Conservation (phyloP, 2,329 filamentous ascomycete genomes). For the Xenoacremonium recifei region DNA sequence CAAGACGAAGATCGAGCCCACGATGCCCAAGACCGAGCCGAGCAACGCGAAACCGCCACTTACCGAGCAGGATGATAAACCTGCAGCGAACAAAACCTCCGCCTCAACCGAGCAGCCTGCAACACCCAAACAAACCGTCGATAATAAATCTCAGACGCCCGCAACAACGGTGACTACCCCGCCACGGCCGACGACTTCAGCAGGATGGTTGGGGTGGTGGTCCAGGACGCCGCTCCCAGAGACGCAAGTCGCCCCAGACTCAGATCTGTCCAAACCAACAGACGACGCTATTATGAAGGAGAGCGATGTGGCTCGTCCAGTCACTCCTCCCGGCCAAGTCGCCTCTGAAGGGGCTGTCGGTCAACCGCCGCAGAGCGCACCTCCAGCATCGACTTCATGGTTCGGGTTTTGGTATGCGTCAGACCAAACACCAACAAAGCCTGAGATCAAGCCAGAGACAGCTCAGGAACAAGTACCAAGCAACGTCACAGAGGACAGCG, state of each 20-base stretch:
- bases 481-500: conserved; percentile 24
- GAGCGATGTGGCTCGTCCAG: conserved; percentile 15
- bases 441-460: conserved; percentile 11
- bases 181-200: conserved; percentile 31
- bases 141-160: background rate
- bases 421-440: conserved; percentile 8
- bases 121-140: background rate
- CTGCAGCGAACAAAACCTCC: no score
- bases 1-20: conserved; percentile 12
- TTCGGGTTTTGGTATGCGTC: conserved; percentile 39
- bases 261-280: conserved; percentile 3
- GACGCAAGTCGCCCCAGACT: conserved; percentile 9
- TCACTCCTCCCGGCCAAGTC: conserved; percentile 21
- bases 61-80: no score
- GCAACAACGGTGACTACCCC: conserved; percentile 2
- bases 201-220: conserved; percentile 58
- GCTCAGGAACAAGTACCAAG: conserved; percentile 15
- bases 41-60: background rate
- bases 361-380: conserved; percentile 14
- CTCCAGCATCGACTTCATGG: conserved; percentile 33
- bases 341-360: conserved; percentile 13
- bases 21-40: background rate
- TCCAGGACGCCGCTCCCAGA: conserved; percentile 28
- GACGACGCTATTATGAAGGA: conserved; percentile 15
- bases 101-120: background rate